These are phyloP conservation scores for Helotiales sp. DNA, from an alignment of 2,329 filamentous ascomycete species.

Conservation along the genomic window DNA sequence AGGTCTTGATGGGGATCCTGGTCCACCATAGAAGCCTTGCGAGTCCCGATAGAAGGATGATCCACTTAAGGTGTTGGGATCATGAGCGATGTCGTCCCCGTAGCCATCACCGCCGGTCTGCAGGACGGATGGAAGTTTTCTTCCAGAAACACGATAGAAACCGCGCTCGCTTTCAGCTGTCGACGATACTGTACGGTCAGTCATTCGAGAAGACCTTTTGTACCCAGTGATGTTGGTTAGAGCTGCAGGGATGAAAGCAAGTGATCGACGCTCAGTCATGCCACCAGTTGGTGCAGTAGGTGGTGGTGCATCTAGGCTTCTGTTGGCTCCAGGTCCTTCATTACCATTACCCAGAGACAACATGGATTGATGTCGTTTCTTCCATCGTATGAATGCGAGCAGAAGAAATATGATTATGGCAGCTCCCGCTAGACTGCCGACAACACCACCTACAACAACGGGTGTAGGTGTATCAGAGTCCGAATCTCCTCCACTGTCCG, in stretches of 20 bases:
- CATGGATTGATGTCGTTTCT: conserved; percentile 47
- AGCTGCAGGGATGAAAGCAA: conserved; percentile 48
- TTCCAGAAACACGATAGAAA: conserved; percentile 65
- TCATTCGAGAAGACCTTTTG: conserved; percentile 37
- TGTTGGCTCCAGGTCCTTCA: conserved; percentile 33
- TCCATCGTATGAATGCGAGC: conserved; percentile 52
- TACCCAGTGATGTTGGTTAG: conserved; percentile 46
- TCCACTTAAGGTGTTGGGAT: conserved; percentile 44
- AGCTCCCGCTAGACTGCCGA: conserved; percentile 52
- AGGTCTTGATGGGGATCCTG: conserved; percentile 23
- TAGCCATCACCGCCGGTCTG: conserved; percentile 64
- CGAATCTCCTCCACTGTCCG: conserved; percentile 19
- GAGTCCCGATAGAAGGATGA: conserved; percentile 56
- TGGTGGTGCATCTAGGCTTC: conserved; percentile 26
- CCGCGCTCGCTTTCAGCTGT: conserved; percentile 51
- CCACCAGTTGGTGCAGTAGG: conserved; percentile 24
- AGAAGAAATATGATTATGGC: conserved; percentile 55
- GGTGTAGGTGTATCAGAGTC: conserved; percentile 24
- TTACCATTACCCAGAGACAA: conserved; percentile 45
- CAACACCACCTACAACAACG: conserved; percentile 33
- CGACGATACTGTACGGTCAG: conserved; percentile 33
- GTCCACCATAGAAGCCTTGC: conserved; percentile 41
- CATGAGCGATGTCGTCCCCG: conserved; percentile 44
- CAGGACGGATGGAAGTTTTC: conserved; percentile 63
- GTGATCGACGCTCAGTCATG: conserved; percentile 50